Percentiles rank a stretch among this genome's conserved stretches.
Evolutionary conservation across 139 green algal species (phyloP).

Genomic region (Chlamydomonas schloesseri): DNA sequence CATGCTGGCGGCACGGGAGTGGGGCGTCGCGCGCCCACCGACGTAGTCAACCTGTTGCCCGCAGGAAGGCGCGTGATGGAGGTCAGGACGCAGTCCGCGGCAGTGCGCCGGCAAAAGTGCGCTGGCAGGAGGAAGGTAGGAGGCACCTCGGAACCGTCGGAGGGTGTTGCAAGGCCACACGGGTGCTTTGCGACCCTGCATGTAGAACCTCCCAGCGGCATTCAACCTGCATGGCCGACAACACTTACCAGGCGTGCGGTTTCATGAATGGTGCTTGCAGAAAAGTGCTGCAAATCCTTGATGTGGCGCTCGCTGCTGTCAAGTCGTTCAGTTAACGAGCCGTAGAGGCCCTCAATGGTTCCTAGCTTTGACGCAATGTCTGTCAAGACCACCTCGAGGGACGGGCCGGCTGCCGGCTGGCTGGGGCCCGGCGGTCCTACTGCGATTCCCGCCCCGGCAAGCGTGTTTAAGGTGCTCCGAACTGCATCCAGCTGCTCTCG

Average conservation of each 20-base stretch:
- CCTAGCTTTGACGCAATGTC: constrained; percentile 30
- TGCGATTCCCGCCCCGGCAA: neutral
- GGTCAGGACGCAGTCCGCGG: too few species aligned
- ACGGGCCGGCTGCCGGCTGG: neutral
- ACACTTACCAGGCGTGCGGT: constrained; percentile 44
- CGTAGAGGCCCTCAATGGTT: constrained; percentile 44
- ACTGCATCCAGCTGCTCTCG: constrained; percentile 30
- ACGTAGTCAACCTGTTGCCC: constrained; percentile 27
- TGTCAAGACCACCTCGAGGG: constrained; percentile 24
- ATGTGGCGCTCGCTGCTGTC: constrained; percentile 40
- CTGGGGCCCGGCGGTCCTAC: neutral
- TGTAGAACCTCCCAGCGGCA: too few species aligned
- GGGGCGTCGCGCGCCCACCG: neutral
- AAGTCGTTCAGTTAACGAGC: neutral
- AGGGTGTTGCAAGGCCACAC: neutral
- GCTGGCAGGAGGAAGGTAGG: neutral
- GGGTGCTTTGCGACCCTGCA: too few species aligned
- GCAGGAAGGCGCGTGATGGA: too few species aligned
- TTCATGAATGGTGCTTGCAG: constrained; percentile 37
- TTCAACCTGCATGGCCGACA: too few species aligned
- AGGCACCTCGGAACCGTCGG: neutral
- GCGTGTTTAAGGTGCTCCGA: constrained; percentile 4
- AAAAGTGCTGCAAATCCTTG: constrained; percentile 51
- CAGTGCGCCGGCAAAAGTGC: too few species aligned
- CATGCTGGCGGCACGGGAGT: neutral